These are phyloP conservation scores for Salvia rosmarinus DNA, from an alignment of 257 asterid genomes.

Conservation along the genomic window DNA sequence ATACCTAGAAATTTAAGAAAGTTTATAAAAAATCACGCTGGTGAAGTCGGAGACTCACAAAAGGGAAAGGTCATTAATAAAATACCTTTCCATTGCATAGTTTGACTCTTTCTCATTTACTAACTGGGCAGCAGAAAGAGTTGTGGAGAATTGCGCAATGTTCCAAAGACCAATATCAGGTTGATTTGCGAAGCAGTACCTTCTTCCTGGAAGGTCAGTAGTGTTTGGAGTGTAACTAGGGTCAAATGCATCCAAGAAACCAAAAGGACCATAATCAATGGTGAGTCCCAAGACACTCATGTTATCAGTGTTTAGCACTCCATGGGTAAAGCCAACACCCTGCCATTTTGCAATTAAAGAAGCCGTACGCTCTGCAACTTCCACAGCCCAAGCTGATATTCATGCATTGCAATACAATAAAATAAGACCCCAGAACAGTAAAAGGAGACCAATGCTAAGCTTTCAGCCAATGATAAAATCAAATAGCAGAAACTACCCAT, in stretches of 20 bases:
- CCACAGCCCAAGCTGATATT: constrained; percentile 95
- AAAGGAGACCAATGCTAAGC: constrained; percentile 10
- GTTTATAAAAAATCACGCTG: constrained; percentile 28
- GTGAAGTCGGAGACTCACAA: constrained; percentile 11
- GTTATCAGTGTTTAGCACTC: constrained; percentile 96
- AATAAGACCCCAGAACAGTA: not conserved
- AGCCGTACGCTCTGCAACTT: constrained; percentile 94
- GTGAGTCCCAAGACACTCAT: constrained; percentile 96
- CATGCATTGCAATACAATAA: constrained; percentile 27
- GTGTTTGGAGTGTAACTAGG: constrained; percentile 99
- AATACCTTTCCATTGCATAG: constrained; percentile 94
- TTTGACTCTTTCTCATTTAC: constrained; percentile 76
- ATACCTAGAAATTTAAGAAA: constrained; percentile 53
- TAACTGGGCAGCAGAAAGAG: constrained; percentile 77
- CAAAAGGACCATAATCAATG: constrained; percentile 97
- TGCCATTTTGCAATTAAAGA: constrained; percentile 92
- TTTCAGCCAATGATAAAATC: constrained; percentile 22
- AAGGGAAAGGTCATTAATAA: constrained; percentile 10
- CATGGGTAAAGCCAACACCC: constrained; percentile 99
- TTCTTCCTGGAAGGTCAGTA: constrained; percentile 97
- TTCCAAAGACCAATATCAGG: constrained; percentile 98
- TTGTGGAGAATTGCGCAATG: constrained; percentile 75
- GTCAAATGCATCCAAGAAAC: constrained; percentile 97
- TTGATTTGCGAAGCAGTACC: constrained; percentile 97
- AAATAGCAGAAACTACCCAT: constrained; percentile 12